Percentiles rank a stretch among this genome's conserved stretches.
Evolutionary conservation across 805 yeast species (phyloP).

Genomic region (Spathaspora sp.): DNA sequence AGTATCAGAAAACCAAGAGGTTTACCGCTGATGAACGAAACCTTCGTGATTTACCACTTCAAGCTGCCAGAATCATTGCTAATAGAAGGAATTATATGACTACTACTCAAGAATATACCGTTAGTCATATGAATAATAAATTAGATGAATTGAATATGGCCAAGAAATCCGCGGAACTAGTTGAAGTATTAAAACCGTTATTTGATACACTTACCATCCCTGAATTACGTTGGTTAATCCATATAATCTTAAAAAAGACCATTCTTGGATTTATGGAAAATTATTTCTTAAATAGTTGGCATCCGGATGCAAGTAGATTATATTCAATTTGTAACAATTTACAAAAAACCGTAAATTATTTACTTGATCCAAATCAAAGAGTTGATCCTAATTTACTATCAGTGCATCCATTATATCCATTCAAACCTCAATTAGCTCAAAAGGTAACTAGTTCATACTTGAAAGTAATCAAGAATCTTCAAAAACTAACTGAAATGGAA

Average conservation of each 20-base stretch:
- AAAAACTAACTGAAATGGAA: slow-evolving; percentile 22
- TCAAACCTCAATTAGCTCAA: slow-evolving; percentile 73
- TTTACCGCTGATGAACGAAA: slow-evolving; percentile 41
- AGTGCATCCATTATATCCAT: slow-evolving; percentile 49
- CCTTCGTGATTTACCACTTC: slow-evolving; percentile 41
- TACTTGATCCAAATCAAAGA: slow-evolving; percentile 47
- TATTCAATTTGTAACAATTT: slow-evolving; percentile 64
- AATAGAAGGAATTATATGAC: slow-evolving; percentile 48
- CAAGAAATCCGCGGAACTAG: slow-evolving; percentile 32
- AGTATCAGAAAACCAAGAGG: slow-evolving; percentile 29
- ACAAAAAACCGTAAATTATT: slow-evolving; percentile 51
- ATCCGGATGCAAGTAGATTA: slow-evolving; percentile 70
- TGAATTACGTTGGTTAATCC: slow-evolving; percentile 67
- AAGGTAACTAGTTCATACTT: slow-evolving; percentile 46
- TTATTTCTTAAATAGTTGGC: slow-evolving; percentile 60
- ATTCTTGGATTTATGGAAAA: slow-evolving; percentile 63
- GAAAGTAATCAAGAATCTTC: slow-evolving; percentile 45
- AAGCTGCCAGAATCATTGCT: slow-evolving; percentile 48
- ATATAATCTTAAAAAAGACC: slow-evolving; percentile 57
- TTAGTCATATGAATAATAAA: slow-evolving; percentile 25
- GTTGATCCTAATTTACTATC: slow-evolving; percentile 38
- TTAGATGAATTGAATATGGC: slow-evolving; percentile 26
- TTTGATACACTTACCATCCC: slow-evolving; percentile 51
- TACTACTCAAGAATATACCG: slow-evolving; percentile 13
- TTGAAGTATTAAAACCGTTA: slow-evolving; percentile 45